These are phyloP conservation scores for Aspergillus steynii DNA, from an alignment of 495 filamentous ascomycete genomes.

Conservation along the genomic window DNA sequence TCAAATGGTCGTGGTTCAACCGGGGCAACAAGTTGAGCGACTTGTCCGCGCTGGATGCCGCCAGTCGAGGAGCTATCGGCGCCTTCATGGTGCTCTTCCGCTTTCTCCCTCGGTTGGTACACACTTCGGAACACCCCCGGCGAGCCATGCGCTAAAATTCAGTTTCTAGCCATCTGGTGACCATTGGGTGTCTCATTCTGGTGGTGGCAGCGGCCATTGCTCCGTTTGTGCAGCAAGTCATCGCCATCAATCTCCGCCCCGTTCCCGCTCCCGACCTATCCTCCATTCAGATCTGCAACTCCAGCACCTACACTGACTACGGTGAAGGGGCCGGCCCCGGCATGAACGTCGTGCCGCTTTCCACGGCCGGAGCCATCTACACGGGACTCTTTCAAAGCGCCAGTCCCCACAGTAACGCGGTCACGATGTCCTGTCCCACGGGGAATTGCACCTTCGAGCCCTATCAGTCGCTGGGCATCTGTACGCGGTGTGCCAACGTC, in stretches of 20 bases:
- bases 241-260: slow-evolving; percentile 29
- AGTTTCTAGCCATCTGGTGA: slow-evolving; percentile 36
- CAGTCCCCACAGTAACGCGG: slow-evolving; percentile 18
- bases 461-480: slow-evolving; percentile 49
- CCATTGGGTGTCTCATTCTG: slow-evolving; percentile 38
- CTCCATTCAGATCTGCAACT: slow-evolving; percentile 28
- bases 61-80: slow-evolving; percentile 39
- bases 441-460: slow-evolving; percentile 44
- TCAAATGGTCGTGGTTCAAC: slow-evolving; percentile 53
- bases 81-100: slow-evolving; percentile 32
- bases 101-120: slow-evolving; percentile 26
- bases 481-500: slow-evolving; percentile 40
- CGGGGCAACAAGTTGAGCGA: slow-evolving; percentile 41
- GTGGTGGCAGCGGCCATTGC: slow-evolving; percentile 41
- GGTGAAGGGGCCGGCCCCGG: slow-evolving; percentile 30
- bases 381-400: slow-evolving; percentile 32
- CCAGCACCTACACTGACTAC: slow-evolving; percentile 27
- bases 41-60: slow-evolving; percentile 43
- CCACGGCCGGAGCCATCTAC: slow-evolving; percentile 40
- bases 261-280: slow-evolving; percentile 17
- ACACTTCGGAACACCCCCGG: neutral
- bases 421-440: slow-evolving; percentile 36
- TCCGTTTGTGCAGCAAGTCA: slow-evolving; percentile 48
- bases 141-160: neutral
- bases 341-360: slow-evolving; percentile 28